Conservation (phyloP, 352 stramenopile species). For the Phytophthora cactorum region DNA sequence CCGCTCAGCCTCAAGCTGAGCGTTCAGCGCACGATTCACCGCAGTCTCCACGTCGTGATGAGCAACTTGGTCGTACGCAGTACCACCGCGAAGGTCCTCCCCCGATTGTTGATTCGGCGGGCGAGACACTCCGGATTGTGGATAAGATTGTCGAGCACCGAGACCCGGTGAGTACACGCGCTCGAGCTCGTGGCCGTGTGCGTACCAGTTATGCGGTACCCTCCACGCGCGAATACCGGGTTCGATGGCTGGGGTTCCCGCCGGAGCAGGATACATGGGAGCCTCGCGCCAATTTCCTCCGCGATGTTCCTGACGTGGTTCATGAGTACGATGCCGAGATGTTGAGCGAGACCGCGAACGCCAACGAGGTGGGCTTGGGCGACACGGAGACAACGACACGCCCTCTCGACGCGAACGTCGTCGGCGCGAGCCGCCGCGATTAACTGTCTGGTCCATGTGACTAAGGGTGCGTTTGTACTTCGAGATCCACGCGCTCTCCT, state of each 20-base stretch:
- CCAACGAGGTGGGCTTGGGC: no score
- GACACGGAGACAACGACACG: no score
- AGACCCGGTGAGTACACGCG: no score
- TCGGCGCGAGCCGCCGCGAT: neutral
- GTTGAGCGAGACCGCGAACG: neutral
- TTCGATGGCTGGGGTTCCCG: neutral
- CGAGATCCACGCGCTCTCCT: no score
- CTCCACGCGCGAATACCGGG: neutral
- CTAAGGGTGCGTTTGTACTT: no score
- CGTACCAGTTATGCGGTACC: no score
- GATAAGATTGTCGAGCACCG: no score
- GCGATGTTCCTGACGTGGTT: neutral
- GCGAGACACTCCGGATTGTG: neutral
- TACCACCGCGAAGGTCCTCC: constrained; percentile 28
- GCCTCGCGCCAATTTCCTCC: neutral
- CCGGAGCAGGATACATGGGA: neutral
- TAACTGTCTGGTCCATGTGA: neutral
- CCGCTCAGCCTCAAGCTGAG: no score
- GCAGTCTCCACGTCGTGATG: neutral
- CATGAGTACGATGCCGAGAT: neutral
- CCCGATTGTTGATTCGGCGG: neutral
- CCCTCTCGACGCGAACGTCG: neutral
- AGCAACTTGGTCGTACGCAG: neutral
- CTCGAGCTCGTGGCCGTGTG: no score
- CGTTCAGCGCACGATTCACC: no score